These are phyloP conservation scores for Stagonosporopsis cucurbitacearum DNA, from an alignment of 2,329 filamentous ascomycete genomes.

Conservation along the genomic window DNA sequence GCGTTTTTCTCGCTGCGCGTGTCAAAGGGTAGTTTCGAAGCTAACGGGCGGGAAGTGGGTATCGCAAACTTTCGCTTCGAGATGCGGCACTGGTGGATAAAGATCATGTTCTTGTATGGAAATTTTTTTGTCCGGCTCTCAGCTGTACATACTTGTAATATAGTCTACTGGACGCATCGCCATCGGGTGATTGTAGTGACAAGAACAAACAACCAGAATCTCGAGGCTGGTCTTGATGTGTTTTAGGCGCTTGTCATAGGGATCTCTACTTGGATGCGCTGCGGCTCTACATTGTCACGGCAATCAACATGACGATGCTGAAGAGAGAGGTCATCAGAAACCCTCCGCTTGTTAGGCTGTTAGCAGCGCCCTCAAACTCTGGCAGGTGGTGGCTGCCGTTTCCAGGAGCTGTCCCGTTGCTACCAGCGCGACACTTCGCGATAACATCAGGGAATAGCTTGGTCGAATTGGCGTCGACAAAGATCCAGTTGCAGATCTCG, in stretches of 20 bases:
- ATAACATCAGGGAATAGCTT: constrained; percentile 28
- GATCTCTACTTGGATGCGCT: too few species aligned
- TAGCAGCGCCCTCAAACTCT: constrained; percentile 18
- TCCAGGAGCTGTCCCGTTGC: constrained; percentile 5
- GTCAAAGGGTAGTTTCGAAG: too few species aligned
- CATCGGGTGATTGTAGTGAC: too few species aligned
- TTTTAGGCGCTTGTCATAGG: too few species aligned
- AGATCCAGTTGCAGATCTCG: constrained; percentile 26
- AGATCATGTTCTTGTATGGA: too few species aligned
- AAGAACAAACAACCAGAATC: not conserved
- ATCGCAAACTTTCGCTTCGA: too few species aligned
- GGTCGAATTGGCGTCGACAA: constrained; percentile 29
- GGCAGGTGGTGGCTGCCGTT: constrained; percentile 1
- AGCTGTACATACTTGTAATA: too few species aligned
- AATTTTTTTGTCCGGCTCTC: too few species aligned
- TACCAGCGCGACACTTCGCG: constrained; percentile 17
- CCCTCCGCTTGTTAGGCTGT: not conserved
- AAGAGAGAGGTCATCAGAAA: not conserved
- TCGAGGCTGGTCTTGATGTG: not conserved
- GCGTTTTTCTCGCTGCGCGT: too few species aligned
- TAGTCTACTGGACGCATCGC: too few species aligned
- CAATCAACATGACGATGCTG: not conserved
- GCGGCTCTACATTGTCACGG: not conserved
- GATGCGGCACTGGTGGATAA: too few species aligned
- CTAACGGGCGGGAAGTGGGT: too few species aligned